Conservation (phyloP, 2,329 filamentous ascomycete genomes). For the Phialophora verrucosa region DNA sequence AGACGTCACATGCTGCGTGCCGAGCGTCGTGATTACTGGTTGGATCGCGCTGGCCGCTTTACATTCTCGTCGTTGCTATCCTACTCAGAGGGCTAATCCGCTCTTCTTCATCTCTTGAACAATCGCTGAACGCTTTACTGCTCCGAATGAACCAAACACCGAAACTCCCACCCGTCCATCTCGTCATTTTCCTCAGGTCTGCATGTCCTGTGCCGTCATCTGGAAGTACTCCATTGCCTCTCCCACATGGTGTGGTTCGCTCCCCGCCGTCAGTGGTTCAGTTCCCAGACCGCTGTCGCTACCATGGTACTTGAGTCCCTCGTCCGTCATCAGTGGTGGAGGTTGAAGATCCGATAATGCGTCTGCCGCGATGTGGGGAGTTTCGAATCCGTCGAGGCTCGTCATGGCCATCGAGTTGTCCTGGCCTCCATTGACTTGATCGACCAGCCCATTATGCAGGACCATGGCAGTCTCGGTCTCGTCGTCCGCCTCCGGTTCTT, state of each 20-base stretch:
- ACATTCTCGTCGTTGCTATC: background rate
- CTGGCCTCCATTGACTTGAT: conserved; percentile 21
- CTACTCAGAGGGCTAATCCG: background rate
- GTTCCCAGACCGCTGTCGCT: conserved; percentile 44
- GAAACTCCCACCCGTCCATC: conserved; percentile 18
- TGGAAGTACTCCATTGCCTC: conserved; percentile 36
- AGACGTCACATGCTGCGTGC: background rate
- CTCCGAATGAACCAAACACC: background rate
- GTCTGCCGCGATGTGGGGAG: conserved; percentile 22
- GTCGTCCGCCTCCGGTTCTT: conserved; percentile 38
- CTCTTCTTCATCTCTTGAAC: conserved; percentile 3
- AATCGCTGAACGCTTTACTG: conserved; percentile 24
- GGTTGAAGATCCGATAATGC: conserved; percentile 32
- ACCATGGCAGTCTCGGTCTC: conserved; percentile 28
- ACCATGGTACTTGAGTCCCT: conserved; percentile 35
- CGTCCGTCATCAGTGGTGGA: conserved; percentile 30
- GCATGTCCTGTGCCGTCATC: conserved; percentile 35
- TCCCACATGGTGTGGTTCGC: conserved; percentile 24
- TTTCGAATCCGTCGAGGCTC: conserved; percentile 26
- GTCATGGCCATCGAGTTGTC: conserved; percentile 28
- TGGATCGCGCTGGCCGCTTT: background rate
- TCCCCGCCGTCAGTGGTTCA: conserved; percentile 39
- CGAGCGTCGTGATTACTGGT: background rate
- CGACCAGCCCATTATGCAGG: conserved; percentile 25
- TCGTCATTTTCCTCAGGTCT: conserved; percentile 15